These are phyloP conservation scores for Dioscorea alata DNA, from an alignment of 106 monocot genomes.

Conservation along the genomic window DNA sequence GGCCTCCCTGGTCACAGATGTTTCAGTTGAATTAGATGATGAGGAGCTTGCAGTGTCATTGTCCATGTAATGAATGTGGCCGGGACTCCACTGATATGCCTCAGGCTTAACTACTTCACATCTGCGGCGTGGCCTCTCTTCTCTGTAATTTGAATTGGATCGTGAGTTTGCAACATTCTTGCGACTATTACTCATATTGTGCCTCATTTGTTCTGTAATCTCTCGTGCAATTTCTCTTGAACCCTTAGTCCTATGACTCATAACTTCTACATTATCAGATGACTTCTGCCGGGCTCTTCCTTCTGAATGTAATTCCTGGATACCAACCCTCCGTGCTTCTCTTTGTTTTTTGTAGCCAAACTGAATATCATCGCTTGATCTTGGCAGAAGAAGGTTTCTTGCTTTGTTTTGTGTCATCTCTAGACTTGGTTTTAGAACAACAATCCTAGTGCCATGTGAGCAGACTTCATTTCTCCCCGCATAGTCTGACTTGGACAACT, in stretches of 20 bases:
- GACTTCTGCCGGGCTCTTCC: conserved; percentile 21
- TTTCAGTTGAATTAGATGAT: conserved; percentile 33
- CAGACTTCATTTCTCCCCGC: conserved; percentile 17
- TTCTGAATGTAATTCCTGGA: conserved; percentile 24
- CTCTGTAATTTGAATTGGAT: not conserved
- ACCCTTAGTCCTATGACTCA: conserved; percentile 8
- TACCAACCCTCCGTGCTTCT: conserved; percentile 8
- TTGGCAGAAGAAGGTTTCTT: conserved; percentile 19
- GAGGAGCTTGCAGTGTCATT: conserved; percentile 26
- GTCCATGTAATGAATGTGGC: conserved; percentile 18
- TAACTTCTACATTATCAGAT: conserved; percentile 11
- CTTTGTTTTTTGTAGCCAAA: conserved; percentile 19
- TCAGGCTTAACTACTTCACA: not conserved
- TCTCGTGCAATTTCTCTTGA: conserved; percentile 52
- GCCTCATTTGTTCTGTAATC: conserved; percentile 37
- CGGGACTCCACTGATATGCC: not conserved
- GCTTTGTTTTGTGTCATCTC: conserved; percentile 24
- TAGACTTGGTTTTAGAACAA: conserved; percentile 68
- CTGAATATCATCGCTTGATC: conserved; percentile 4
- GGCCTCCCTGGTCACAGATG: conserved; percentile 59
- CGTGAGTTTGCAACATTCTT: conserved; percentile 7
- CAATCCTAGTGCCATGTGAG: conserved; percentile 37
- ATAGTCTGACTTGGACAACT: conserved; percentile 16
- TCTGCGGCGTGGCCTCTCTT: not conserved
- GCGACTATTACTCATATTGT: conserved; percentile 6